These are phyloP conservation scores for Dovyalis caffra DNA, from an alignment of 345 rosid species.

Conservation along the genomic window DNA sequence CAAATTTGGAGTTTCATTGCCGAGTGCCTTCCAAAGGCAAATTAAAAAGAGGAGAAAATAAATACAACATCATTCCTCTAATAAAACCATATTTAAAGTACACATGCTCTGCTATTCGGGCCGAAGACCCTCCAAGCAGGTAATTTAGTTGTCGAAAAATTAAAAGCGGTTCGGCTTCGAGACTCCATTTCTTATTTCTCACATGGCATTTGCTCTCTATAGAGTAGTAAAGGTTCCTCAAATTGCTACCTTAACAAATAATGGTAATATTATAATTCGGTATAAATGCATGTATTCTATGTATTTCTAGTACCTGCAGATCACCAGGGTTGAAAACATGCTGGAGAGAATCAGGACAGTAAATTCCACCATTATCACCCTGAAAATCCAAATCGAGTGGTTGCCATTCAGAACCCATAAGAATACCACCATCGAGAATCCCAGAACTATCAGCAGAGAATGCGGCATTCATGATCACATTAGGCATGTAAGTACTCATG, in stretches of 20 bases:
- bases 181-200: neutral
- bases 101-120: neutral
- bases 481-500: constrained; percentile 39
- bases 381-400: constrained; percentile 53
- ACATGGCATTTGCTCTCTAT: neutral
- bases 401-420: constrained; percentile 50
- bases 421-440: constrained; percentile 37
- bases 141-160: neutral
- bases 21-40: constrained; percentile 40
- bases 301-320: constrained; percentile 52
- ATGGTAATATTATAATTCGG: neutral
- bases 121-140: neutral
- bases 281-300: neutral
- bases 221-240: neutral
- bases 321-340: constrained; percentile 51
- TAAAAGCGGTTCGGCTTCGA: neutral
- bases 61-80: neutral
- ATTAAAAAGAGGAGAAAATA: neutral
- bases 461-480: constrained; percentile 38
- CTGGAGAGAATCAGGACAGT: constrained; percentile 45
- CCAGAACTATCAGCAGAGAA: constrained; percentile 47
- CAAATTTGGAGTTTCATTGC: constrained; percentile 47
- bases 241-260: neutral
- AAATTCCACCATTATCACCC: constrained; percentile 64
- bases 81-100: neutral